These are phyloP conservation scores for Datisca glomerata DNA, from an alignment of 306 rosid species.

Conservation along the genomic window DNA sequence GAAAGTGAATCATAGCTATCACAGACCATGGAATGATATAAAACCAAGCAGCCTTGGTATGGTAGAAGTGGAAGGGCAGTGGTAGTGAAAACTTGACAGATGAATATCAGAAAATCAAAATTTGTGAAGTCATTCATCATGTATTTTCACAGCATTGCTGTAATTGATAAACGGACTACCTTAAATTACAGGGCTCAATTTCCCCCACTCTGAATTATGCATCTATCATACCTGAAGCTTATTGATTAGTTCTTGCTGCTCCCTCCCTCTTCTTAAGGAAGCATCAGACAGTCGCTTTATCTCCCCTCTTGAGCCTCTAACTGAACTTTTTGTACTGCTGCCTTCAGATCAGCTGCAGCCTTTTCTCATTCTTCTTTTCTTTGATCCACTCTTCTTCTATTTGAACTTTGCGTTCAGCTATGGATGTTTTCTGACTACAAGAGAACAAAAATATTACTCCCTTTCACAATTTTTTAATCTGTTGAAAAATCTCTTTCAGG, in stretches of 20 bases:
- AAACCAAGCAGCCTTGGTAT: no score
- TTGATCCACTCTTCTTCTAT: conserved; percentile 68
- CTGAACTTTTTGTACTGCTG: conserved; percentile 72
- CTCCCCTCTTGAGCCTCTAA: conserved; percentile 81
- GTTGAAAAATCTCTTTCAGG: no score
- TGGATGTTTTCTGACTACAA: conserved; percentile 70
- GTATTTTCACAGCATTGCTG: no score
- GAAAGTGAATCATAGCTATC: no score
- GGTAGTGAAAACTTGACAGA: no score
- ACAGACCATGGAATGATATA: no score
- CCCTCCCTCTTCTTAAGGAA: conserved; percentile 52
- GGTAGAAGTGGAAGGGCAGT: no score
- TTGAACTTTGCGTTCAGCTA: conserved; percentile 62
- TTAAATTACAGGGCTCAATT: no score
- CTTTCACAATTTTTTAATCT: no score
- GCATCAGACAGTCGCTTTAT: conserved; percentile 52
- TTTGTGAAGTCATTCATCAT: no score
- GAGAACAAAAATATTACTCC: conserved; percentile 1
- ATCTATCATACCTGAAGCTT: conserved; percentile 59
- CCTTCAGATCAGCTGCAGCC: conserved; percentile 70
- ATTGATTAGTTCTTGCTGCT: conserved; percentile 64
- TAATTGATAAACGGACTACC: no score
- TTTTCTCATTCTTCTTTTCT: conserved; percentile 82
- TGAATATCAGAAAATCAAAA: no score
- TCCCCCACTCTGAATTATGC: conserved; percentile 3